These are phyloP conservation scores for Zoysia pacifica DNA, from an alignment of 176 grass and related monocot genomes.

Conservation along the genomic window DNA sequence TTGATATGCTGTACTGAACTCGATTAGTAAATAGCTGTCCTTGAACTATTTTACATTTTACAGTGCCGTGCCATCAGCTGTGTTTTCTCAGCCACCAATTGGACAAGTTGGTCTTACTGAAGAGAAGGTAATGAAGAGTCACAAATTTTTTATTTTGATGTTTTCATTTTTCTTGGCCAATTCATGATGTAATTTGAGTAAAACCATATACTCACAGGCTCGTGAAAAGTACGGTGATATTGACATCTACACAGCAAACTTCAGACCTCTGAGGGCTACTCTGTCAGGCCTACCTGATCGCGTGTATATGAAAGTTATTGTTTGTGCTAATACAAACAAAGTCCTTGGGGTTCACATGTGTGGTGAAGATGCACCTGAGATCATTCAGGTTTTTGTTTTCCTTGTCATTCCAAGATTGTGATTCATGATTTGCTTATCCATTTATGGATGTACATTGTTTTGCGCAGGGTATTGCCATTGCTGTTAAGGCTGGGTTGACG, in stretches of 20 bases:
- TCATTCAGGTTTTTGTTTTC: slow-evolving; percentile 65
- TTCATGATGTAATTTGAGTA: slow-evolving; percentile 4
- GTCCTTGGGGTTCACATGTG: slow-evolving; percentile 83
- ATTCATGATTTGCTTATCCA: neutral
- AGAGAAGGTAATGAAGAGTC: slow-evolving; percentile 49
- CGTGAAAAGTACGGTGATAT: slow-evolving; percentile 61
- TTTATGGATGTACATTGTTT: slow-evolving; percentile 19
- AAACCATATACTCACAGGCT: slow-evolving; percentile 38
- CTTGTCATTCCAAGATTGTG: neutral
- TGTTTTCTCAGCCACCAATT: slow-evolving; percentile 83
- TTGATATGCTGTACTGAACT: neutral
- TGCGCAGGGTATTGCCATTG: slow-evolving; percentile 66
- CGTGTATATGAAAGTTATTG: slow-evolving; percentile 74
- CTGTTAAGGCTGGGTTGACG: slow-evolving; percentile 78
- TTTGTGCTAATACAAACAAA: slow-evolving; percentile 66
- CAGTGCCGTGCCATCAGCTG: slow-evolving; percentile 76
- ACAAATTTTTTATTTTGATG: neutral
- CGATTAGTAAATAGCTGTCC: neutral
- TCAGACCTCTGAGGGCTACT: slow-evolving; percentile 75
- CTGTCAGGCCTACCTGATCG: slow-evolving; percentile 77
- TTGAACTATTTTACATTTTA: slow-evolving; percentile 19
- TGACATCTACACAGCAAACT: slow-evolving; percentile 69
- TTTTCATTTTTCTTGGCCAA: neutral
- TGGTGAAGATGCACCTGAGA: slow-evolving; percentile 80
- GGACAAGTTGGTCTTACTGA: slow-evolving; percentile 82